These are phyloP conservation scores for Didymella pomorum DNA, from an alignment of 2,329 filamentous ascomycete species.

Conservation along the genomic window DNA sequence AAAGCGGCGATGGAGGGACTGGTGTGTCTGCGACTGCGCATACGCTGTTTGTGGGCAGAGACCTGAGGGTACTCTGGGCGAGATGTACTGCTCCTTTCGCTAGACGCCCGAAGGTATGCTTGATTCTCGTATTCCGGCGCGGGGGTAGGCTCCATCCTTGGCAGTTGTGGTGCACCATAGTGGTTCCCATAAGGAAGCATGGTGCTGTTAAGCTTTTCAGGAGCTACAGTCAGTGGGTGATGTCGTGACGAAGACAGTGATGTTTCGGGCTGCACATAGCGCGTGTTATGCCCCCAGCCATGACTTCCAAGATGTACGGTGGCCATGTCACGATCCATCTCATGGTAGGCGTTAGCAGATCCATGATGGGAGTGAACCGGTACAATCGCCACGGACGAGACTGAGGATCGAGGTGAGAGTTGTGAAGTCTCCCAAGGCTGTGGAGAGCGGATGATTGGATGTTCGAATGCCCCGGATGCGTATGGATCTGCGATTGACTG, in stretches of 20 bases:
- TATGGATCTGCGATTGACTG: constrained; percentile 45
- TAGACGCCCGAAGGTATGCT: constrained; percentile 21
- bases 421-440: constrained; percentile 42
- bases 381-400: constrained; percentile 43
- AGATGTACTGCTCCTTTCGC: constrained; percentile 25
- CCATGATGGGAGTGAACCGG: constrained; percentile 47
- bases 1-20: constrained; percentile 56
- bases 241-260: constrained; percentile 25
- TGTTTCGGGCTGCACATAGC: constrained; percentile 25
- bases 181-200: constrained; percentile 36
- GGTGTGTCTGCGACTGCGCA: constrained; percentile 30
- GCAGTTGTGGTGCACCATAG: constrained; percentile 31
- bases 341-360: constrained; percentile 38
- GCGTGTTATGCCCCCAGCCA: constrained; percentile 38
- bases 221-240: constrained; percentile 43
- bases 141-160: constrained; percentile 16
- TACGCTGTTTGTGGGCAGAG: constrained; percentile 16
- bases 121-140: constrained; percentile 25
- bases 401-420: constrained; percentile 45
- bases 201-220: constrained; percentile 37
- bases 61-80: constrained; percentile 12
- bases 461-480: constrained; percentile 45
- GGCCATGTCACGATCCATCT: constrained; percentile 26
- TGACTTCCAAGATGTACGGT: constrained; percentile 34
- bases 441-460: constrained; percentile 43